Evolutionary conservation across 371 early-diverging fungal species (phyloP).

Genomic region (Mortierella sp.): DNA sequence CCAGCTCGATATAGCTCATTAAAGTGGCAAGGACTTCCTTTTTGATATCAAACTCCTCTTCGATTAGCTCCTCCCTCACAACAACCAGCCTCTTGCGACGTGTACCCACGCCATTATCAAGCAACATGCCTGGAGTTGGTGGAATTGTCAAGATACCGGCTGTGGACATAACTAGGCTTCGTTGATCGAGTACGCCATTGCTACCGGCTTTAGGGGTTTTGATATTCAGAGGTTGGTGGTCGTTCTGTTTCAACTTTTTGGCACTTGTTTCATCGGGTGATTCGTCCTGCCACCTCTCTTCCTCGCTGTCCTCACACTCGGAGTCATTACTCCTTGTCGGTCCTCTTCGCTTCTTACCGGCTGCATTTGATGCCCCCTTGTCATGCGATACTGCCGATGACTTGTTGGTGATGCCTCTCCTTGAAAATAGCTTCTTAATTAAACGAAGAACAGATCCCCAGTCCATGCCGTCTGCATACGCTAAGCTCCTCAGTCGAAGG

Average conservation of each 20-base stretch:
- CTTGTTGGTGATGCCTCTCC: constrained; percentile 10
- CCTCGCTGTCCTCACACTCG: neutral
- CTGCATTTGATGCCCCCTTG: neutral
- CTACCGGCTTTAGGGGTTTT: constrained; percentile 16
- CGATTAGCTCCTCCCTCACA: constrained; percentile 35
- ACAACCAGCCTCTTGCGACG: constrained; percentile 26
- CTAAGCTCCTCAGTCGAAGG: constrained; percentile 70
- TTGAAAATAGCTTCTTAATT: constrained; percentile 59
- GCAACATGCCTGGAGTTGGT: constrained; percentile 4
- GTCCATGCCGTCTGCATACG: constrained; percentile 69
- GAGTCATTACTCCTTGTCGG: neutral
- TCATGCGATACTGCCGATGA: neutral
- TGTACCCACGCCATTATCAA: neutral
- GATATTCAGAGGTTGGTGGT: constrained; percentile 14
- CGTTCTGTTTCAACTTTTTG: constrained; percentile 43
- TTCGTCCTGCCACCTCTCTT: neutral
- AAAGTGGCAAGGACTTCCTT: constrained; percentile 50
- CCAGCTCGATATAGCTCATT: constrained; percentile 51
- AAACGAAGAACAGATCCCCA: constrained; percentile 62
- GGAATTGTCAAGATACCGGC: constrained; percentile 37
- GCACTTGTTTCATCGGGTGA: neutral
- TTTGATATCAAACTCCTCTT: constrained; percentile 53
- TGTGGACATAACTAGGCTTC: constrained; percentile 25
- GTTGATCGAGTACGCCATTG: constrained; percentile 28
- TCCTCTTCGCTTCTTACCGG: constrained; percentile 14